Base-by-base conservation (phyloP, 768 basidiomycete genomes). In the Tubosaeta sp. region DNA sequence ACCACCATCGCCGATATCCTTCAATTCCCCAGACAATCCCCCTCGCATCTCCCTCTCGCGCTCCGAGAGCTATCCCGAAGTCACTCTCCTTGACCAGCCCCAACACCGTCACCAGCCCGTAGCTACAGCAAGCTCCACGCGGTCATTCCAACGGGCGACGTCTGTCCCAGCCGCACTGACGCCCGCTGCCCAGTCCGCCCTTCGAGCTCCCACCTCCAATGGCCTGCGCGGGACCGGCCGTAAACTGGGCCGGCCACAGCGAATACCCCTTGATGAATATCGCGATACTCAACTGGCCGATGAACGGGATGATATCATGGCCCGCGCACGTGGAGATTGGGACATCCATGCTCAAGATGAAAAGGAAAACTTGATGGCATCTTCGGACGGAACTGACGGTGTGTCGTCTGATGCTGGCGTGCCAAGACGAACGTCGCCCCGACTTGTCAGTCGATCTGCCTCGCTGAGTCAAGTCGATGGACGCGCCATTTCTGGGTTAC, bases 121-220 rank as follows among this genome's bases (percentile, higher is more conserved):
- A 30, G 40, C 61, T 14, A 60, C 59, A 24, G 45, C 54, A 47
- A 54, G 14, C 11, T 49, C 67, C 6, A 60, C 70, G 10, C 77
- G 87, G 44, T 79, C 80, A 6, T 83, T 90, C 59, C 78, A 82
- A 54, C 84, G 88, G 54, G 77, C 81, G 34, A 74, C 78, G 3
- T 90, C 87, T 10, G 83, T 80, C 25, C 81, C 86, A 10, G 70
- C 75, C 46, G 60, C 61, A 32, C 60, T 59, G 42, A 72, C 64
- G 3, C 68, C 60, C 14, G 68, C 59, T 11, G 53, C 69, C 2
- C 67, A 66, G 52, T 50, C 63, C 18, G 47, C 67, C 24, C 51
- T 58, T 22, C 62, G 68, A 38, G 66, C 59, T 2, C 69, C 68
- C 4, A 36, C 54, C 14, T 71, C 68, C 5, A 71, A 56, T 22